Percentiles rank a stretch among this genome's conserved stretches.
Evolutionary conservation across 148 eudicot genomes (phyloP).

Genomic region (Beta vulgaris): DNA sequence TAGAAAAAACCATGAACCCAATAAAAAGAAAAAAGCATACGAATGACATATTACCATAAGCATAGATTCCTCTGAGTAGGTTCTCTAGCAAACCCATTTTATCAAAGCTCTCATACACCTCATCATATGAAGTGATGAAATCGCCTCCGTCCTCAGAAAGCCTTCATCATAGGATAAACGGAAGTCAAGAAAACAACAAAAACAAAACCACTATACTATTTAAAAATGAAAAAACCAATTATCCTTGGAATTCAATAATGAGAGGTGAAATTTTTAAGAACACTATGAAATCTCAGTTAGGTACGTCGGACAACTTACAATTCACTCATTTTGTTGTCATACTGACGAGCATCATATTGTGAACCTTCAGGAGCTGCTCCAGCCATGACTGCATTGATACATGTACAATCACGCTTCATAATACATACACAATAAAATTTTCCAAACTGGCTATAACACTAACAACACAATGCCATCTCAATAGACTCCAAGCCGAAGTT

Average conservation of each 20-base stretch:
- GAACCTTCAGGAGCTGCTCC: constrained; percentile 39
- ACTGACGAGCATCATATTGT: constrained; percentile 38
- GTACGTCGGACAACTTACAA: constrained; percentile 23
- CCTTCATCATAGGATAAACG: constrained; percentile 17
- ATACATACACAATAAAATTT: background rate
- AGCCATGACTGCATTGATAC: constrained; percentile 33
- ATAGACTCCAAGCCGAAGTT: no score
- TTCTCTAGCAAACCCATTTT: constrained; percentile 39
- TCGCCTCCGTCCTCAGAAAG: constrained; percentile 38
- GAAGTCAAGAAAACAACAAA: background rate
- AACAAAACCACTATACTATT: background rate
- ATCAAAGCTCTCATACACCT: constrained; percentile 38
- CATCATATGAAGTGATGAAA: constrained; percentile 38
- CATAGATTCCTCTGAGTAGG: constrained; percentile 43
- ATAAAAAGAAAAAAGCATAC: background rate
- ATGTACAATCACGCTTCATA: background rate
- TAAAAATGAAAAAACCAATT: background rate
- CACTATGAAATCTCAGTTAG: background rate
- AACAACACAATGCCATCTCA: background rate
- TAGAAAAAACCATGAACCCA: background rate
- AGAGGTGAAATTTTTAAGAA: background rate
- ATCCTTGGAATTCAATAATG: background rate
- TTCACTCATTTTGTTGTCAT: constrained; percentile 39
- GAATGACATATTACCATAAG: constrained; percentile 30
- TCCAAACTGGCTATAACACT: no score